Evolutionary conservation across 768 basidiomycete species (phyloP).

Genomic region (Suillus subluteus): DNA sequence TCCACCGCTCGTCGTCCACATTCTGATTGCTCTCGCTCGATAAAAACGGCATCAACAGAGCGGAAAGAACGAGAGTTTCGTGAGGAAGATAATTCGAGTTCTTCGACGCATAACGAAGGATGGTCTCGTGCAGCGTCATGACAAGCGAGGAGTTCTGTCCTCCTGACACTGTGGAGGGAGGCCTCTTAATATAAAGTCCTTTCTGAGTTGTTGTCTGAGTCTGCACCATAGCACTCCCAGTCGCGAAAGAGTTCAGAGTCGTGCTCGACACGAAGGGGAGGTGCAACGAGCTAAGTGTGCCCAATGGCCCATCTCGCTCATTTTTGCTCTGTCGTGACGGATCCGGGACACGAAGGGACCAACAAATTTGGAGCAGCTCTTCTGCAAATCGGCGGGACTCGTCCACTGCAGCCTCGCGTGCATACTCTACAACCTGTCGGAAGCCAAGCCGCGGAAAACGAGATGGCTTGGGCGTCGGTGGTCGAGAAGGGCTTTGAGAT

Average conservation of each 20-base stretch:
- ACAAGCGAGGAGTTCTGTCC: constrained; percentile 41
- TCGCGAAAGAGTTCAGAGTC: constrained; percentile 24
- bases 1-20: constrained; percentile 55
- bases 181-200: constrained; percentile 44
- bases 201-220: constrained; percentile 27
- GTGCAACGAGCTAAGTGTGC: constrained; percentile 38
- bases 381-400: constrained; percentile 54
- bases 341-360: constrained; percentile 53
- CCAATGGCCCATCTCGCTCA: constrained; percentile 34
- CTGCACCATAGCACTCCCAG: constrained; percentile 26
- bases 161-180: constrained; percentile 45
- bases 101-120: constrained; percentile 46
- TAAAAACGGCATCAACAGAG: constrained; percentile 60
- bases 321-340: constrained; percentile 21
- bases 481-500: constrained; percentile 18
- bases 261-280: constrained; percentile 46
- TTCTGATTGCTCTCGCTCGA: constrained; percentile 36
- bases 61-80: constrained; percentile 61
- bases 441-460: constrained; percentile 56
- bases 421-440: constrained; percentile 68
- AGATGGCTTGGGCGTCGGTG: constrained; percentile 52
- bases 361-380: constrained; percentile 61
- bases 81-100: constrained; percentile 48
- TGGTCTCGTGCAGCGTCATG: constrained; percentile 46
- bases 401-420: constrained; percentile 51